Evolutionary conservation across 83 land plant genomes (phyloP), one percentile per base, ranked within the genome.

Genomic region (Thuja plicata): DNA sequence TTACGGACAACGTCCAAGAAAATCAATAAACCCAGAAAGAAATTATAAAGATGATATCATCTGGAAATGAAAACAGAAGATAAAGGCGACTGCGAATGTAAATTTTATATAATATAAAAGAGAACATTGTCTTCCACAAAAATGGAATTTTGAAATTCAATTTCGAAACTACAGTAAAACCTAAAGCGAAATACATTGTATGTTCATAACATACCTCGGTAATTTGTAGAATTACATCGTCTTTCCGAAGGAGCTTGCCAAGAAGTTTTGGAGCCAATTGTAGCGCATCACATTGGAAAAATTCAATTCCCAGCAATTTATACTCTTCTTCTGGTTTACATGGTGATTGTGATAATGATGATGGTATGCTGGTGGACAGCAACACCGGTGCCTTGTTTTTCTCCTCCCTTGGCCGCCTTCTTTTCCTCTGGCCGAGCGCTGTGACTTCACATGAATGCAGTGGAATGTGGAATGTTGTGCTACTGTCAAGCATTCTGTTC

Each of bases 231-330:
- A 98, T 92, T 50, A 98, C 99, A 66, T 98, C 99, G 52, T 97
- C 99, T 89, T 95, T 91, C 40, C 96, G 93, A 17, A 98, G 90
- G 48, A 92, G 89, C 95, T 97, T 98, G 19, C 99, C 99, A 7
- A 98, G 96, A 77, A 98, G 95, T 41, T 95, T 94, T 3, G 99
- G 99, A 10, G 99, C 99, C 74, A 98, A 95, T 5, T 97, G 95
- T 34, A 97, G 91, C 24, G 99, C 97, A 88, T 97, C 99, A 76
- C 96, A 92, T 83, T 89, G 93, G 88, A 91, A 97, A 90, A 97
- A 98, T 2, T 88, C 89, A 24, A 91, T 87, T 8, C 84, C 90
- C 34, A 91, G 13, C 4, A 91, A 13, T 37, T 57, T 16, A 55
- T 85, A 85, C 32, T 24, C 70, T 17, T 32, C 78, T 21, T 62